Evolutionary conservation across 495 filamentous ascomycete genomes (phyloP).

Genomic region (Barbatosphaeria neglecta): DNA sequence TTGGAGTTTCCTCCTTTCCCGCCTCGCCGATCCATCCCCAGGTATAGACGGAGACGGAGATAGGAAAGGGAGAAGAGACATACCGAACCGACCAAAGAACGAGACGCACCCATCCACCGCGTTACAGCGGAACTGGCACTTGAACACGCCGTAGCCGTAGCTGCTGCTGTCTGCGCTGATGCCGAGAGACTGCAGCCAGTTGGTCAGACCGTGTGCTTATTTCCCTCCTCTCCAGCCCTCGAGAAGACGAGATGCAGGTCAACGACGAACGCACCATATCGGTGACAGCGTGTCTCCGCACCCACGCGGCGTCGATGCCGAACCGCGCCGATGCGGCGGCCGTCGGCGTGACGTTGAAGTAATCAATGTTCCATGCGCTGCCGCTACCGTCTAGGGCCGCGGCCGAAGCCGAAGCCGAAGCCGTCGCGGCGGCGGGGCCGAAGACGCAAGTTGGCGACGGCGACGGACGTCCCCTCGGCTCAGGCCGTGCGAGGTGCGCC

Average conservation of each 20-base stretch:
- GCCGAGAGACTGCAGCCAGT: background rate
- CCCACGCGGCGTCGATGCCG: background rate
- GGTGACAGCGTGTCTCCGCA: background rate
- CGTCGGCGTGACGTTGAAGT: background rate
- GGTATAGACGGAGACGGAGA: background rate
- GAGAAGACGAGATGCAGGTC: background rate
- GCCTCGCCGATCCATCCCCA: too few relatives aligned
- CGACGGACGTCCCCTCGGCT: too few relatives aligned
- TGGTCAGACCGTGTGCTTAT: background rate
- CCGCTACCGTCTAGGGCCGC: too few relatives aligned
- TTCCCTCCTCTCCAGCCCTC: background rate
- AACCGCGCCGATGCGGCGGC: background rate
- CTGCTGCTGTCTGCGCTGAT: background rate
- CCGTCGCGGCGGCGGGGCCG: background rate
- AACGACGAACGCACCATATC: too few relatives aligned
- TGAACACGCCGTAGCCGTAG: slow-evolving; percentile 13
- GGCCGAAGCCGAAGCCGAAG: too few relatives aligned
- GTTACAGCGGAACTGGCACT: slow-evolving; percentile 27
- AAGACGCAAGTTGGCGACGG: background rate
- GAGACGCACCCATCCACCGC: slow-evolving; percentile 11
- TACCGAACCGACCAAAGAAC: slow-evolving; percentile 20
- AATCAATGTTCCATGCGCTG: background rate
- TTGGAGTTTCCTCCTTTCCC: too few relatives aligned
- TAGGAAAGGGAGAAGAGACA: background rate
- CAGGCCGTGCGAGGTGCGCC: too few relatives aligned